Conservation (phyloP, 108 stramenopile genomes). For the Cylindrotheca closterium region DNA sequence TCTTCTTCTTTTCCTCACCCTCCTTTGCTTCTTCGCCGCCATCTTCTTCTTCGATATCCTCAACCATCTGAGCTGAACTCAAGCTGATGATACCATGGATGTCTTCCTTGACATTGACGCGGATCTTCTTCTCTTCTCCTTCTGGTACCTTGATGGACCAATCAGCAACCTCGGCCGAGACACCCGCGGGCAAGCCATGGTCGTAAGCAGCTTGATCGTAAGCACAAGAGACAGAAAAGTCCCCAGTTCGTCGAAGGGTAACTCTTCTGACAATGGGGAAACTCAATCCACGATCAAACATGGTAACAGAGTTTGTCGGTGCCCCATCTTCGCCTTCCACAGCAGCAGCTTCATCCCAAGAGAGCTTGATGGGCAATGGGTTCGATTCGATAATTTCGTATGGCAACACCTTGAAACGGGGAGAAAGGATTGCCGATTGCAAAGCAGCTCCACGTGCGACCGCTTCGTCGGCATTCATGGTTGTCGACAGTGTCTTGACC, state of each 20-base stretch:
- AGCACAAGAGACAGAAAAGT: constrained; percentile 71
- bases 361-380: constrained; percentile 87
- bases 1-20: constrained; percentile 76
- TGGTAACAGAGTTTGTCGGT: constrained; percentile 79
- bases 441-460: constrained; percentile 95
- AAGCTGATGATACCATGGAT: constrained; percentile 89
- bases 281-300: constrained; percentile 91
- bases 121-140: constrained; percentile 82
- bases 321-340: constrained; percentile 53
- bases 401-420: constrained; percentile 96
- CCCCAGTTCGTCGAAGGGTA: constrained; percentile 76
- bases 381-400: constrained; percentile 90
- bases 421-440: constrained; percentile 95
- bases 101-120: constrained; percentile 96
- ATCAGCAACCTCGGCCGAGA: constrained; percentile 54
- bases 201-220: constrained; percentile 59
- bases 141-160: constrained; percentile 69
- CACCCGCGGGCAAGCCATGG: constrained; percentile 47
- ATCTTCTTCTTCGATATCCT: constrained; percentile 86
- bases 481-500: constrained; percentile 69
- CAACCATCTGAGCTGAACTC: constrained; percentile 93
- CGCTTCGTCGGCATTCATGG: constrained; percentile 98
- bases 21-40: constrained; percentile 49
- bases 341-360: constrained; percentile 87
- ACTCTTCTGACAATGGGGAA: constrained; percentile 93